A percentile compares a stretch with the other conserved stretches of the same genome.
phyloP scores from a whole-genome alignment of 768 basidiomycete genomes.

The Tulasnella sp. region DNA sequence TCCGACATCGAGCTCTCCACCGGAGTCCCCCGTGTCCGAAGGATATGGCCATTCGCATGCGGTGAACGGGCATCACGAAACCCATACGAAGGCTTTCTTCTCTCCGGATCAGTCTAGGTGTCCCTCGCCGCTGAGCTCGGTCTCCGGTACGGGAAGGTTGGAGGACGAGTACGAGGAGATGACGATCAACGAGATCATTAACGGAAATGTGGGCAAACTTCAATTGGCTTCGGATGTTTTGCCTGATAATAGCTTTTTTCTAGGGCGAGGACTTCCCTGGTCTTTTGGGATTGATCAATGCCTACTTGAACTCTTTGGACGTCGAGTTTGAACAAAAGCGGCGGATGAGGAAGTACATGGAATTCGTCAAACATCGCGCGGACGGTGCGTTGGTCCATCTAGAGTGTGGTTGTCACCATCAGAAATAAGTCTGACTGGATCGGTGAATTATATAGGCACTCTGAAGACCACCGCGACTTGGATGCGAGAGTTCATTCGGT shows the following conservation, averaged over 20 bases:
- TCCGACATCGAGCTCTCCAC: conserved; percentile 7
- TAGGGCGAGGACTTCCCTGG: conserved; percentile 65
- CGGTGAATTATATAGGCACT: conserved; percentile 37
- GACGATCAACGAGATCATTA: conserved; percentile 85
- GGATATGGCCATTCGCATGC: neutral
- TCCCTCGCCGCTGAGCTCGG: conserved; percentile 40
- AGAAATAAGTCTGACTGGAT: neutral
- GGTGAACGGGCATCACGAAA: conserved; percentile 38
- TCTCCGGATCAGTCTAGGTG: conserved; percentile 54
- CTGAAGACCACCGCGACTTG: conserved; percentile 81
- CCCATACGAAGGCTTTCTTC: neutral
- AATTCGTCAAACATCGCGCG: conserved; percentile 65
- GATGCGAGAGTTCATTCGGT: conserved; percentile 84
- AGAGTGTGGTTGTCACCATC: neutral
- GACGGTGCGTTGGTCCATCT: conserved; percentile 43
- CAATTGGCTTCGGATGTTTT: neutral
- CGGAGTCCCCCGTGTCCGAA: conserved; percentile 18
- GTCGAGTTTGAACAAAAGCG: conserved; percentile 46
- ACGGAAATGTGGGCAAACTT: conserved; percentile 56
- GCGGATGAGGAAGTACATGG: conserved; percentile 65
- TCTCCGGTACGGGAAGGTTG: conserved; percentile 32
- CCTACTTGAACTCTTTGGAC: conserved; percentile 80
- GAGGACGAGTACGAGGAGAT: conserved; percentile 87
- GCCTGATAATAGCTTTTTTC: neutral
- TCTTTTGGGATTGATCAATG: conserved; percentile 64